These are phyloP conservation scores for Lichtheimia ramosa DNA, from an alignment of 371 early-diverging fungal genomes.

Conservation along the genomic window DNA sequence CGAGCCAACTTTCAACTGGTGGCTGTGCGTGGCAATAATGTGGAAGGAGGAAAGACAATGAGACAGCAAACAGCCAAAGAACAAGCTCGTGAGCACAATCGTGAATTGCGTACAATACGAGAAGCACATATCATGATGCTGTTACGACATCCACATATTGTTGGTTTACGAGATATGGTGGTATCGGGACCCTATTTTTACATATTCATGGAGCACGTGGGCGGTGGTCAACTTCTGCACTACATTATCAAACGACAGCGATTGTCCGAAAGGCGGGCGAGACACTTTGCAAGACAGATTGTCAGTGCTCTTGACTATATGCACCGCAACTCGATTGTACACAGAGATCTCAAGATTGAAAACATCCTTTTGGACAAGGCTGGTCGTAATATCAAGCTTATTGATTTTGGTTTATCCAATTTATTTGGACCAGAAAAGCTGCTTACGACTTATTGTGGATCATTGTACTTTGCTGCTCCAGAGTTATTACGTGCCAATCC, in stretches of 20 bases:
- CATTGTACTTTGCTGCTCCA: slow-evolving; percentile 97
- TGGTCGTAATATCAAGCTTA: slow-evolving; percentile 86
- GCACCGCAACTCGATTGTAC: slow-evolving; percentile 95
- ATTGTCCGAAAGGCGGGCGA: slow-evolving; percentile 86
- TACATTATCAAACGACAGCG: slow-evolving; percentile 87
- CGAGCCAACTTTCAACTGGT: slow-evolving; percentile 31
- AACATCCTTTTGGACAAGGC: slow-evolving; percentile 87
- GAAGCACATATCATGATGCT: slow-evolving; percentile 92
- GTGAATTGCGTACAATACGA: slow-evolving; percentile 90
- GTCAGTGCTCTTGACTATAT: slow-evolving; percentile 90
- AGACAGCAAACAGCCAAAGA: slow-evolving; percentile 38
- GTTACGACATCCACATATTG: slow-evolving; percentile 89
- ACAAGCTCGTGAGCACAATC: slow-evolving; percentile 60
- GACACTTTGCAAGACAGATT: slow-evolving; percentile 91
- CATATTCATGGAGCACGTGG: slow-evolving; percentile 92
- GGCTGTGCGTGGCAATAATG: slow-evolving; percentile 1
- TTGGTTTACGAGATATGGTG: slow-evolving; percentile 82
- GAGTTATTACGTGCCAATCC: slow-evolving; percentile 87
- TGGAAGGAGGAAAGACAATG: slow-evolving; percentile 19
- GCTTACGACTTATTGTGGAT: slow-evolving; percentile 93
- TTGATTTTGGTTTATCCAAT: slow-evolving; percentile 97
- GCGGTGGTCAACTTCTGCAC: slow-evolving; percentile 88
- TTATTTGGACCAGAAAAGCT: slow-evolving; percentile 82
- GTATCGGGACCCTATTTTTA: slow-evolving; percentile 80
- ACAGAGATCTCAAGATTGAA: slow-evolving; percentile 97